phyloP scores from a whole-genome alignment of 2,329 filamentous ascomycete genomes.

The Talaromyces rugulosus region DNA sequence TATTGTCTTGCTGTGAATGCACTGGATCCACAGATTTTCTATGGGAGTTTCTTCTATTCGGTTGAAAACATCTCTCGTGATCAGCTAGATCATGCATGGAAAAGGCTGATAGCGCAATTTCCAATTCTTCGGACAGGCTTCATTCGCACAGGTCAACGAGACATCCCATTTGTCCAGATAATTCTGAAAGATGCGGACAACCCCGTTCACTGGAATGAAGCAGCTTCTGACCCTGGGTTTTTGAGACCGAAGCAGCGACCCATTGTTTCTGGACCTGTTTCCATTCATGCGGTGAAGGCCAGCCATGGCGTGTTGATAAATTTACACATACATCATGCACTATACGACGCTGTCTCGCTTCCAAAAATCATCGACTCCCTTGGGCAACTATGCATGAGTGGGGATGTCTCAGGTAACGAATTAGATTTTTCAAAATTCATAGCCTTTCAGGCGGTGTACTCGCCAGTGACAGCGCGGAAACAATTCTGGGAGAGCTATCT shows the following conservation, averaged over 20 bases:
- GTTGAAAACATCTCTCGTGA: slow-evolving; percentile 33
- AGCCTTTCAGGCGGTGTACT: slow-evolving; percentile 26
- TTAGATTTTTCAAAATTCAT: slow-evolving; percentile 41
- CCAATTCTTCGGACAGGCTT: slow-evolving; percentile 69
- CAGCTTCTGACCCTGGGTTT: slow-evolving; percentile 14
- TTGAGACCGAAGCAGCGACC: slow-evolving; percentile 12
- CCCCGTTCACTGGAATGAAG: slow-evolving; percentile 28
- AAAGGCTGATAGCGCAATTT: slow-evolving; percentile 49
- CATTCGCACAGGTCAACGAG: slow-evolving; percentile 44
- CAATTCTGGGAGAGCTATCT: slow-evolving; percentile 44
- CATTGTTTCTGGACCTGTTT: slow-evolving; percentile 22
- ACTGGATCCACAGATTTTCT: slow-evolving; percentile 64
- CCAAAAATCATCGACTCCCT: slow-evolving; percentile 57
- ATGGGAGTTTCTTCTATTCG: slow-evolving; percentile 64
- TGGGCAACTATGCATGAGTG: slow-evolving; percentile 37
- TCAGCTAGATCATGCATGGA: slow-evolving; percentile 59
- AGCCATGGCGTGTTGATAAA: slow-evolving; percentile 33
- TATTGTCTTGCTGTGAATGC: slow-evolving; percentile 73
- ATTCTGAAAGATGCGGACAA: slow-evolving; percentile 44
- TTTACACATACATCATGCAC: slow-evolving; percentile 72
- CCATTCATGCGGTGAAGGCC: slow-evolving; percentile 31
- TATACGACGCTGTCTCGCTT: slow-evolving; percentile 84
- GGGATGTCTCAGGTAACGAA: slow-evolving; percentile 14
- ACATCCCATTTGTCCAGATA: slow-evolving; percentile 60
- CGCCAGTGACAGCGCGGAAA: slow-evolving; percentile 27